Base-by-base conservation (phyloP, 306 rosid species). In the Alnus glutinosa region DNA sequence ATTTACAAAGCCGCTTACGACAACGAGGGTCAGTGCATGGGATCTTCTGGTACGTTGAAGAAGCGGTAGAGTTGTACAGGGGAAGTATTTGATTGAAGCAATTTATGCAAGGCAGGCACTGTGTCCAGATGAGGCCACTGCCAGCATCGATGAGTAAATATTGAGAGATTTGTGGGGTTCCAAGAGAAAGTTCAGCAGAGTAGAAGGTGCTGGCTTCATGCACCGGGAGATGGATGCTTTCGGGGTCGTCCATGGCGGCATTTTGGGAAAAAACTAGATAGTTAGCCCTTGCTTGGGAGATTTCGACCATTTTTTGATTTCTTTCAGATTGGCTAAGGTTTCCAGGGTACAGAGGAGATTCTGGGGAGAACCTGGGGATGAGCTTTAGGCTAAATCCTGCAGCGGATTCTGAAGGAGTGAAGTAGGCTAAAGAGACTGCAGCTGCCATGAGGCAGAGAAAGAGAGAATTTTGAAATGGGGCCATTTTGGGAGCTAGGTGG, bases 71-170 rank as follows among this genome's bases (percentile, higher is more conserved):
- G 13, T 82, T 67, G 34, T 23, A 71, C 11, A 59, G 0, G 44
- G 69, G 52, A 63, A 0, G 9, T 61, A 12, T 37, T 67, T 78
- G 82, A 0, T 36, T 1, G 49, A 52, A 82, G 71, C 82, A 82
- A 2, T 67, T 50, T 44, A 37, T 9, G 42, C 79, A 77, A 7
- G 81, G 81, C 10, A 19, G 4, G 49, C 85, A 82, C 16, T 82
- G 85, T n/a, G 64, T 77, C 85, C 79, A 82, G 16, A 55, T 57
- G 9, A 73, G 75, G 71, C 75, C 59, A 18, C 82, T 46, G 2
- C 82, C 71, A 0, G 75, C 77, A 59, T 82, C 85, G 47, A 77
- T 14, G 59, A 72, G 55, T 5, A 71, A 3, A 73, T 19, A 72
- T 28, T 34, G 59, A 7, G 6, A 0, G 1, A 3, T 34, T 5